Evolutionary conservation across 495 filamentous ascomycete species (phyloP).

Genomic region (Aspergillus saccharolyticus): DNA sequence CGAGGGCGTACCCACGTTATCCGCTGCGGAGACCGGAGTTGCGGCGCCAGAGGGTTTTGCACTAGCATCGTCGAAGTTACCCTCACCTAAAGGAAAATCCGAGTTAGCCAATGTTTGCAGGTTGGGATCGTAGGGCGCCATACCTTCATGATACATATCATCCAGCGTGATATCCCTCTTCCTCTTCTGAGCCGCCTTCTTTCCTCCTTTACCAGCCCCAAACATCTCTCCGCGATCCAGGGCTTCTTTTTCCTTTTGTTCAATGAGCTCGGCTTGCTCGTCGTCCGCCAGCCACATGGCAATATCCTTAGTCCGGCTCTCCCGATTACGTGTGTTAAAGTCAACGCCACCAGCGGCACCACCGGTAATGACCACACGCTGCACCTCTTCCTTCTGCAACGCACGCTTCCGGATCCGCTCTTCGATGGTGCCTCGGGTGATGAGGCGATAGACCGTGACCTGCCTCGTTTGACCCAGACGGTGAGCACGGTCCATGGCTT

Average conservation of each 20-base stretch:
- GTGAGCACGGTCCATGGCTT: constrained; percentile 98
- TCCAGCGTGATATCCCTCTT: constrained; percentile 82
- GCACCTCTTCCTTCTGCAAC: constrained; percentile 97
- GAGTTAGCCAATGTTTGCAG: not conserved
- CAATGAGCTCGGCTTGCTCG: constrained; percentile 86
- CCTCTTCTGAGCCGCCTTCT: constrained; percentile 51
- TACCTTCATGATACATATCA: constrained; percentile 98
- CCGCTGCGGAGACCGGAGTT: constrained; percentile 62
- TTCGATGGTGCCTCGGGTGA: constrained; percentile 95
- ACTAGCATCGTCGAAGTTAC: constrained; percentile 79
- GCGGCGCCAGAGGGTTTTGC: constrained; percentile 78
- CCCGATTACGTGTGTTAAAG: constrained; percentile 84
- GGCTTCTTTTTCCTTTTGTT: constrained; percentile 81
- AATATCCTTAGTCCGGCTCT: constrained; percentile 92
- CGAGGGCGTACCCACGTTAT: constrained; percentile 41
- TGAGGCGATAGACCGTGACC: constrained; percentile 95
- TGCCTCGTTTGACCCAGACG: constrained; percentile 94
- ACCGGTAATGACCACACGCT: constrained; percentile 95
- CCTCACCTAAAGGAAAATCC: constrained; percentile 64
- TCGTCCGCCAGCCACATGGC: constrained; percentile 96
- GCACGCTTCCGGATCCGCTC: constrained; percentile 97
- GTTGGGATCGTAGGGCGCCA: constrained; percentile 25
- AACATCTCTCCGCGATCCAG: constrained; percentile 50
- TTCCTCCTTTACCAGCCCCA: constrained; percentile 50
- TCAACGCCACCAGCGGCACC: constrained; percentile 79